Evolutionary conservation across 768 basidiomycete genomes (phyloP).

Genomic region (Agaricus subrufescens): DNA sequence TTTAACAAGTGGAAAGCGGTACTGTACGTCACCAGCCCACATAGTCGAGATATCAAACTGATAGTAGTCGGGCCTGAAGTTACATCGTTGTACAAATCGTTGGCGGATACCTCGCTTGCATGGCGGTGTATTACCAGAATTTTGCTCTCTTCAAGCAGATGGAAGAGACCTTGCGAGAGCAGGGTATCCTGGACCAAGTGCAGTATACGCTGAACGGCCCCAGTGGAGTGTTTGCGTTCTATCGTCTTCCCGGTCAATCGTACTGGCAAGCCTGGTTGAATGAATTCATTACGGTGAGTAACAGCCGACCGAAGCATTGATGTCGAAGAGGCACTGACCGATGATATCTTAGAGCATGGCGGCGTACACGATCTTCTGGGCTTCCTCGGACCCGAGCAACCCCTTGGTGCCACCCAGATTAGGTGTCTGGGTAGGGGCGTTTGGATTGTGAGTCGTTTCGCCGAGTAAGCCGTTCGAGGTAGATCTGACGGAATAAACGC

Average conservation of each 20-base stretch:
- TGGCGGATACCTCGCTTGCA: conserved; percentile 3
- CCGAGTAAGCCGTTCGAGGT: not conserved
- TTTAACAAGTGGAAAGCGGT: not conserved
- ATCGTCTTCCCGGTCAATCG: conserved; percentile 2
- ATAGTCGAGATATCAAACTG: not conserved
- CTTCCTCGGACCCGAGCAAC: conserved; percentile 5
- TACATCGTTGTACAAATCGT: conserved; percentile 1
- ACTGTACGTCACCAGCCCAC: not conserved
- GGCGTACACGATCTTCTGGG: conserved; percentile 1
- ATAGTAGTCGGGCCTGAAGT: not conserved
- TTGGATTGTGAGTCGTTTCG: conserved; percentile 2
- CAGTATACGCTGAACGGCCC: not conserved
- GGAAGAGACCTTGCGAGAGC: not conserved
- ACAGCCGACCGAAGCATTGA: not conserved
- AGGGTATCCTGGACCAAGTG: not conserved
- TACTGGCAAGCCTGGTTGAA: conserved; percentile 5
- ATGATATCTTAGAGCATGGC: not conserved
- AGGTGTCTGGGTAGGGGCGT: conserved; percentile 1
- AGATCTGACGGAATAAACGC: not conserved
- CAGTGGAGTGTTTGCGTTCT: conserved; percentile 6
- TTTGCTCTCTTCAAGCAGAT: not conserved
- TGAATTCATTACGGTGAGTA: conserved; percentile 3
- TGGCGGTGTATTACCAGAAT: conserved; percentile 1
- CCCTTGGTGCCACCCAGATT: conserved; percentile 3
- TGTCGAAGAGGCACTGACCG: not conserved